These are phyloP conservation scores for Cunninghamia lanceolata DNA, from an alignment of 75 land plant species.

Conservation along the genomic window DNA sequence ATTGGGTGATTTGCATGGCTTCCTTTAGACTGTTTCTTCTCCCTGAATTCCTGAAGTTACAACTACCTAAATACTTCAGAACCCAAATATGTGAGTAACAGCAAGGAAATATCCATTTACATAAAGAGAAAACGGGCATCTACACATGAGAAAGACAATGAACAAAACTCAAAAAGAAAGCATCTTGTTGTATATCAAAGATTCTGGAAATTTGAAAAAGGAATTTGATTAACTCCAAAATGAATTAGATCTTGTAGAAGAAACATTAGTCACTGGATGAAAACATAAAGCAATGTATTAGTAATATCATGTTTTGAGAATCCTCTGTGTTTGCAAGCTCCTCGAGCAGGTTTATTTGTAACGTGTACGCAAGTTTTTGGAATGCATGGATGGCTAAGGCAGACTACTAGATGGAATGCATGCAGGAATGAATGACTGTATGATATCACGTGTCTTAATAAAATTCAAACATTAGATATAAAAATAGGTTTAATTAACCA, in stretches of 20 bases:
- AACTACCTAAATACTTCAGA: background rate
- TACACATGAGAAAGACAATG: background rate
- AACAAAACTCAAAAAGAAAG: background rate
- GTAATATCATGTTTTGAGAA: background rate
- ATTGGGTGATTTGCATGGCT: constrained; percentile 29
- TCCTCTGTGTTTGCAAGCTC: background rate
- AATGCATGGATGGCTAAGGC: too few species aligned
- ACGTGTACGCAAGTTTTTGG: too few species aligned
- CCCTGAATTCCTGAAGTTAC: constrained; percentile 81
- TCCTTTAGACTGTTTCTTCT: constrained; percentile 72
- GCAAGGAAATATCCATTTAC: background rate
- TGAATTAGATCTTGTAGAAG: background rate
- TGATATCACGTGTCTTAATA: too few species aligned
- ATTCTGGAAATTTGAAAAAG: background rate
- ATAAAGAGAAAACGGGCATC: background rate
- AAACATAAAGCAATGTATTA: background rate
- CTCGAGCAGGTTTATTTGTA: too few species aligned
- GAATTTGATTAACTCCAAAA: background rate
- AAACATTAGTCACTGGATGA: background rate
- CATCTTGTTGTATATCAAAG: background rate
- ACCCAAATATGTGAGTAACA: background rate
- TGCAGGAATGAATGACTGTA: too few species aligned
- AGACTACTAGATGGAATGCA: too few species aligned
- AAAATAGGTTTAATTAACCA: too few species aligned
- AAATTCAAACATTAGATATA: too few species aligned